A percentile compares a stretch with the other conserved stretches of the same genome.
Conservation (phyloP, 306 rosid species). For the Cucumis sativus region DNA sequence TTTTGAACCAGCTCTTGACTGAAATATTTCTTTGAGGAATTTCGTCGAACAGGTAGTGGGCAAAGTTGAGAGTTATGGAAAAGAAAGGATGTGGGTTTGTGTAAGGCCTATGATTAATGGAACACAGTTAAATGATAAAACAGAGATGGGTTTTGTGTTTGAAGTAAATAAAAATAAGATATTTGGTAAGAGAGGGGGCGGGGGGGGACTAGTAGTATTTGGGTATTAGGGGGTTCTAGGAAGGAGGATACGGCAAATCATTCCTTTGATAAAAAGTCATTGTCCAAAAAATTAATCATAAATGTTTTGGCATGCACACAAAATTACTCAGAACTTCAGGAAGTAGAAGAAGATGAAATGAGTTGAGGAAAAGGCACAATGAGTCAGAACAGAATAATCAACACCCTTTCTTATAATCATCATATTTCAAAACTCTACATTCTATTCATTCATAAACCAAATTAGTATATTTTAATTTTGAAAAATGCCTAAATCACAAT, state of each 20-base stretch:
- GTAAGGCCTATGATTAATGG: conserved; percentile 6
- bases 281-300: not conserved
- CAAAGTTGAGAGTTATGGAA: not conserved
- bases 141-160: conserved; percentile 1
- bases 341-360: conserved; percentile 5
- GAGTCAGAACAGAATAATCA: conserved; percentile 27
- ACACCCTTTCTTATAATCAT: not conserved
- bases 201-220: not conserved
- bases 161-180: not conserved
- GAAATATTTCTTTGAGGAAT: not conserved
- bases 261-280: not conserved
- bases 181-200: no score
- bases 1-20: not conserved
- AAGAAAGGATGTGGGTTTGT: not conserved
- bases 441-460: not conserved
- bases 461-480: no score
- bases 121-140: conserved; percentile 9
- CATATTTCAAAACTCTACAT: no score
- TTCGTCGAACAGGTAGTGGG: conserved; percentile 6
- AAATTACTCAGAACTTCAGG: not conserved
- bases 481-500: no score
- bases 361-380: conserved; percentile 12
- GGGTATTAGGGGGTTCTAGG: not conserved
- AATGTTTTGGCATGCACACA: conserved; percentile 7
- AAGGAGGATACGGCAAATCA: not conserved